Evolutionary conservation across 139 green algal species (phyloP), one percentile per base, ranked within the genome.

Genomic region (Micractinium conductrix): DNA sequence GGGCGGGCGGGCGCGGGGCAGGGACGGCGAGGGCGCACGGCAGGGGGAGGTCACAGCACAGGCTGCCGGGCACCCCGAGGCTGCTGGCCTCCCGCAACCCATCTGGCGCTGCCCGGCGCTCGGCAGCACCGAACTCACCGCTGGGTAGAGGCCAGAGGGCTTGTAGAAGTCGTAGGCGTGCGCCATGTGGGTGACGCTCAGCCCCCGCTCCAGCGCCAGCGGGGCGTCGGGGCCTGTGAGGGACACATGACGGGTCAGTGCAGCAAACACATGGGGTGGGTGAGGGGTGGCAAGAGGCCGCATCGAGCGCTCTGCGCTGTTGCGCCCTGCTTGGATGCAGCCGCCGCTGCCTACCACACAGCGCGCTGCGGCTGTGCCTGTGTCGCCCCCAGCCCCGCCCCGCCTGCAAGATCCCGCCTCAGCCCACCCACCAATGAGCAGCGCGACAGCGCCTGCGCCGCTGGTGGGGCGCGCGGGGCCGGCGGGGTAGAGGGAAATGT

Each of bases 111-210:
- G n/a, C n/a, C n/a, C n/a, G n/a, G n/a, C n/a, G n/a, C n/a, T n/a
- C n/a, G n/a, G n/a, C n/a, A n/a, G n/a, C n/a, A n/a, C n/a, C n/a
- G 2, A 30, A 42, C 80, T 55, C 40, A 94, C 93, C 48, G 87
- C 80, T 0, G 94, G 95, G 78, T 93, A 98, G 22, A 92, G 69
- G 50, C 88, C 89, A 19, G 84, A 72, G 9, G 95, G 95, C 88
- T 98, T 98, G 86, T 91, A 95, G 48, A 98, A 98, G 75, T 98
- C 95, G 70, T 92, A 95, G 1, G 89, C 84, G 81, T 98, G 84
- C 24, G 88, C 71, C 40, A 85, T 83, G 83, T 96, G 90, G 26
- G 78, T 90, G 24, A 92, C 88, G 5, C 81, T 80, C 79, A 96
- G n/a, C 69, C 80, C 35, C 2, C 89, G 87, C 71, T 98, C 92